Conservation (phyloP, 2,329 filamentous ascomycete species). For the Paraphoma sp. region DNA sequence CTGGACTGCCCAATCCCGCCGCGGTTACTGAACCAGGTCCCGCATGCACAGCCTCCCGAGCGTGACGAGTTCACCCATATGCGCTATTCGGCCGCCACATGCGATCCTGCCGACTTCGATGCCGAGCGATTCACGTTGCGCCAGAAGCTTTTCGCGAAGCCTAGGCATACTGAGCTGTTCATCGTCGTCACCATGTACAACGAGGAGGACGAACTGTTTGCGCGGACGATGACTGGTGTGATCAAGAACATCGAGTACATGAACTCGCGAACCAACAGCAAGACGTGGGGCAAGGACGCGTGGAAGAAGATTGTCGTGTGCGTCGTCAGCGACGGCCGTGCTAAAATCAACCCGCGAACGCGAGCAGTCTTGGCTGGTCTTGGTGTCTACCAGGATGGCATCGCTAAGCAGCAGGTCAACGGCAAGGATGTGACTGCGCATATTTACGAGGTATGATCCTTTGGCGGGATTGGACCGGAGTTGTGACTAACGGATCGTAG, state of each 20-base stretch:
- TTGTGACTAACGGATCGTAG: slow-evolving; percentile 32
- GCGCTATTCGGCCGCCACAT: slow-evolving; percentile 94
- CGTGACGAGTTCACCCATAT: slow-evolving; percentile 88
- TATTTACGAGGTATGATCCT: slow-evolving; percentile 72
- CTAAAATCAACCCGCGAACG: slow-evolving; percentile 93
- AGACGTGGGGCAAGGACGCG: slow-evolving; percentile 97
- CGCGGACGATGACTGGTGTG: slow-evolving; percentile 93
- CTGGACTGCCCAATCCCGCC: slow-evolving; percentile 96
- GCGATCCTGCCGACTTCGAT: slow-evolving; percentile 88
- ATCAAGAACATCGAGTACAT: slow-evolving; percentile 99
- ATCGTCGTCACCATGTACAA: slow-evolving; percentile 99
- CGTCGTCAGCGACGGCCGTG: slow-evolving; percentile 94
- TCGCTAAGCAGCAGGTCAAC: slow-evolving; percentile 98
- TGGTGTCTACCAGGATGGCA: slow-evolving; percentile 97
- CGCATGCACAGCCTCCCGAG: slow-evolving; percentile 78
- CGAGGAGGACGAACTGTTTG: slow-evolving; percentile 95
- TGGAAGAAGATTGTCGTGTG: slow-evolving; percentile 99
- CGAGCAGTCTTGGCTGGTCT: slow-evolving; percentile 88
- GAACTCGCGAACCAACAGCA: slow-evolving; percentile 90
- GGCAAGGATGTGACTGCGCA: slow-evolving; percentile 95
- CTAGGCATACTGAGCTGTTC: slow-evolving; percentile 91
- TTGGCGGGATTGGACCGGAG: not conserved
- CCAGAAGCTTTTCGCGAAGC: slow-evolving; percentile 90
- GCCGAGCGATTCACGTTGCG: slow-evolving; percentile 89
- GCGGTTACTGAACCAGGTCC: slow-evolving; percentile 82